Evolutionary conservation across 2,329 filamentous ascomycete genomes (phyloP), one percentile per base, ranked within the genome.

Genomic region (Diaporthe sp.): DNA sequence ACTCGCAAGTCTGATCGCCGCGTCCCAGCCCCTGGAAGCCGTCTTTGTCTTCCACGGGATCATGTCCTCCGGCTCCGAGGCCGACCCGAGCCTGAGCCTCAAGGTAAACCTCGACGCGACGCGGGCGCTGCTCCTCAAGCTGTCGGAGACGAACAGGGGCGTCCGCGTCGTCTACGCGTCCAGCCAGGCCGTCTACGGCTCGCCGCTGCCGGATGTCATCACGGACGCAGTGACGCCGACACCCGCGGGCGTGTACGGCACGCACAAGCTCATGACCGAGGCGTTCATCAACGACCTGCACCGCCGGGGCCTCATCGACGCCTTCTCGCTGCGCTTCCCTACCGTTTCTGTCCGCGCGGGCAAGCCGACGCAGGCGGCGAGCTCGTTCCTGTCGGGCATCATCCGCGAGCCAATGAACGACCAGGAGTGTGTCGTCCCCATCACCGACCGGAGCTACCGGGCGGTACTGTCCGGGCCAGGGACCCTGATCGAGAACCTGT

Each of bases 11-110:
- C 73, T 76, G 13, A 65, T 76, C 61, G 73, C 73, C 7, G 68
- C 69, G 28, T 65, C 75, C 2, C 75, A 76, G 39, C 75, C 75
- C 17, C 68, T 76, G 28, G 37, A 62, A 17, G 75, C 75, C 12
- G 86, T 90, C 57, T 92, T 91, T 80, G 86, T 91, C 62, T 88
- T 92, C 74, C 91, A 92, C 79, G 91, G 91, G 58, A 90, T 92
- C 82, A 92, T 92, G 91, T 92, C 89, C 0, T 87, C 87, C 31
- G 90, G 90, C 19, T 88, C 90, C 22, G 91, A 93, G 82, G 88
- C 88, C 13, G 89, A 92, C 68, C 83, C 91, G 85, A 81, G 90
- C 83, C 79, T 76, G n/a, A 76, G 75, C 61, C 59, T 74, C 10
- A 61, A 61, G 25, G 75, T 76, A 3, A 76, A 76, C 55, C 61